Evolutionary conservation across 1,139 yeast species (phyloP), one percentile per base, ranked within the genome.

Genomic region (Yamadazyma sp.): DNA sequence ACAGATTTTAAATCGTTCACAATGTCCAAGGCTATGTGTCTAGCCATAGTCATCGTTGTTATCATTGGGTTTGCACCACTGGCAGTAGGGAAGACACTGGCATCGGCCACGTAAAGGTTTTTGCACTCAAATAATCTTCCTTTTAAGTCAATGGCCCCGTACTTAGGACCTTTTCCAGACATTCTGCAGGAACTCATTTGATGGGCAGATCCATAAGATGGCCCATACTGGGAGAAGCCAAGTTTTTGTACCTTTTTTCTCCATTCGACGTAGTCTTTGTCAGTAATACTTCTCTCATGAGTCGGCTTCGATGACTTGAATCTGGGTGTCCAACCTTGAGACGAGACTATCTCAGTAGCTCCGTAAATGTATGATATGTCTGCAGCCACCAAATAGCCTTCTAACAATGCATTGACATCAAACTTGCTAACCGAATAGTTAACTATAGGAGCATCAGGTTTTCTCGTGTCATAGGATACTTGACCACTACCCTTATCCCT

Each of bases 151-250:
- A 73, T 68, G 4, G 82, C 82, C 5, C 80, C 79, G 42, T 67
- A 51, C 10, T 49, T 44, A 7, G 82, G 75, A 8, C 75, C 74
- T 47, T 65, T 64, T 14, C 80, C 78, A 4, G 74, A 62, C 64
- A 79, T 77, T 44, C 83, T 67, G 53, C 83, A 77, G 2, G 75
- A 55, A 39, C 78, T 67, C 83, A 79, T 79, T 56, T 79, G 84
- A 55, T 79, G 84, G 6, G 85, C 85, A 3, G 76, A 65, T 3
- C 83, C 84, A 43, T 65, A 60, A 3, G 62, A 46, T 2, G 66
- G 51, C 2, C 66, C 68, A 39, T 56, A 67, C 3, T 50, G 36
- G 17, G 56, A 59, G 35, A 71, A 53, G 8, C 61, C 61, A 5
- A 53, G 50, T 11, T 55, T 56, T 17, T 62, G 59, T 5, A 62